Conservation (phyloP, 163 green algal genomes). For the Trebouxiophyceae sp. region DNA sequence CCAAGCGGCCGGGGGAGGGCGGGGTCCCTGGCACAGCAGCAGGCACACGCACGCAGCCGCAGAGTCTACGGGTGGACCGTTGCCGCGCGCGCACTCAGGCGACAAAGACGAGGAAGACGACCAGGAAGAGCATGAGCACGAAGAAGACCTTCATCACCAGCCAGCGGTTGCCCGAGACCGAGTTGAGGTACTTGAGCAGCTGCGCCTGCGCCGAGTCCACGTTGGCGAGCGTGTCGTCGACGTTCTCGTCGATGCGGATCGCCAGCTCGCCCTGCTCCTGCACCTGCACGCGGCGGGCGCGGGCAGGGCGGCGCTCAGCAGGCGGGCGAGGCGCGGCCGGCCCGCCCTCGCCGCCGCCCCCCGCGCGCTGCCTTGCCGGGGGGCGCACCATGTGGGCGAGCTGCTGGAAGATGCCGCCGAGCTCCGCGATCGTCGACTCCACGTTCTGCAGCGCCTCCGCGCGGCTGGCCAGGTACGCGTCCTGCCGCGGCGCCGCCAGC, state of each 20-base stretch:
- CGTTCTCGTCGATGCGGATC: constrained; percentile 95
- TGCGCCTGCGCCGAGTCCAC: constrained; percentile 91
- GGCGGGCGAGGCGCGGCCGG: too few relatives aligned
- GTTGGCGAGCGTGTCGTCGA: constrained; percentile 90
- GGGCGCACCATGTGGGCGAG: constrained; percentile 83
- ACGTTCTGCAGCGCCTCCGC: constrained; percentile 91
- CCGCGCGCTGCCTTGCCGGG: constrained; percentile 53
- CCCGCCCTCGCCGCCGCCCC: constrained; percentile 92
- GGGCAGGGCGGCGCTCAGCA: too few relatives aligned
- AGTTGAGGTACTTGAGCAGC: constrained; percentile 95
- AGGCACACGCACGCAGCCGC: too few relatives aligned
- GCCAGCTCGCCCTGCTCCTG: constrained; percentile 90
- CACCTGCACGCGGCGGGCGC: constrained; percentile 30
- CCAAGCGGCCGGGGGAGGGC: too few relatives aligned
- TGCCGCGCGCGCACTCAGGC: constrained; percentile 3
- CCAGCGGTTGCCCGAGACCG: constrained; percentile 89
- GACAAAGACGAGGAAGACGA: constrained; percentile 27
- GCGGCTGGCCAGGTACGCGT: constrained; percentile 76
- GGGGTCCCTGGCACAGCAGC: too few relatives aligned
- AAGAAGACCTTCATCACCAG: constrained; percentile 80
- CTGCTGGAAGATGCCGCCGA: constrained; percentile 96
- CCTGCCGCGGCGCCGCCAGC: constrained; percentile 48
- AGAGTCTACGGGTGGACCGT: too few relatives aligned
- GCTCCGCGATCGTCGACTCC: constrained; percentile 92
- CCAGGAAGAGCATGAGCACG: constrained; percentile 24